phyloP scores from a whole-genome alignment of 2,329 filamentous ascomycete genomes.

The Catunica adiposa region DNA sequence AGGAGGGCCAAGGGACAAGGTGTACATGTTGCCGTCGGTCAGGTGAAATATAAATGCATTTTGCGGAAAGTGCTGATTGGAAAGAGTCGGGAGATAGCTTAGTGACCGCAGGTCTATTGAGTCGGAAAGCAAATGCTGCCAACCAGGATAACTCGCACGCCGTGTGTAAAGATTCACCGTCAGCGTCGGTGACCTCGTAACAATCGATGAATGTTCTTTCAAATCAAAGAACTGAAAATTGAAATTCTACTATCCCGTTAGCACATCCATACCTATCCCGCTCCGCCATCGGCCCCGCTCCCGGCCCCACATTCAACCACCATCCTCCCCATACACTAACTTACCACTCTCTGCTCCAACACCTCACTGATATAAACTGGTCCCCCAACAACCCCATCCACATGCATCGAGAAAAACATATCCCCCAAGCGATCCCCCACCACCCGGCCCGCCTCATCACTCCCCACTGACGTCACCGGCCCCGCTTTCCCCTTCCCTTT shows the following conservation, averaged over 20 bases:
- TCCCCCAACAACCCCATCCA: slow-evolving; percentile 42
- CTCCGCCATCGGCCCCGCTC: neutral
- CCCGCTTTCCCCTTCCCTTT: slow-evolving; percentile 14
- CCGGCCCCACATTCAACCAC: neutral
- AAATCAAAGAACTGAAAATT: slow-evolving; percentile 78
- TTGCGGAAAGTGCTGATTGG: slow-evolving; percentile 53
- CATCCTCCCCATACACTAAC: slow-evolving; percentile 4
- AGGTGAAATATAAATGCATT: slow-evolving; percentile 81
- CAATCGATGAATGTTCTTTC: slow-evolving; percentile 39
- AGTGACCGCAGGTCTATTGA: slow-evolving; percentile 53
- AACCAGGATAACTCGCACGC: slow-evolving; percentile 33
- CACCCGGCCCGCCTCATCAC: slow-evolving; percentile 50
- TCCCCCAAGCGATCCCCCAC: slow-evolving; percentile 65
- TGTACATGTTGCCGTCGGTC: slow-evolving; percentile 66
- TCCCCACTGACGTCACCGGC: slow-evolving; percentile 38
- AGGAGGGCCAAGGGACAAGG: slow-evolving; percentile 33
- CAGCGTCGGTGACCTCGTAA: slow-evolving; percentile 49
- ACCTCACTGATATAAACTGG: slow-evolving; percentile 86
- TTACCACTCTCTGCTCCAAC: slow-evolving; percentile 54
- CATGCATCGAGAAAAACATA: slow-evolving; percentile 73
- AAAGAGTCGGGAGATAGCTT: slow-evolving; percentile 61
- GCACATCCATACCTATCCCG: slow-evolving; percentile 8
- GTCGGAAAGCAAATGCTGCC: slow-evolving; percentile 52
- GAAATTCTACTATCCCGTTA: slow-evolving; percentile 45
- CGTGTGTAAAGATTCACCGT: slow-evolving; percentile 61